A percentile compares a stretch with the other conserved stretches of the same genome.
Conservation (phyloP, 352 stramenopile species). For the Globisporangium echinulatum region DNA sequence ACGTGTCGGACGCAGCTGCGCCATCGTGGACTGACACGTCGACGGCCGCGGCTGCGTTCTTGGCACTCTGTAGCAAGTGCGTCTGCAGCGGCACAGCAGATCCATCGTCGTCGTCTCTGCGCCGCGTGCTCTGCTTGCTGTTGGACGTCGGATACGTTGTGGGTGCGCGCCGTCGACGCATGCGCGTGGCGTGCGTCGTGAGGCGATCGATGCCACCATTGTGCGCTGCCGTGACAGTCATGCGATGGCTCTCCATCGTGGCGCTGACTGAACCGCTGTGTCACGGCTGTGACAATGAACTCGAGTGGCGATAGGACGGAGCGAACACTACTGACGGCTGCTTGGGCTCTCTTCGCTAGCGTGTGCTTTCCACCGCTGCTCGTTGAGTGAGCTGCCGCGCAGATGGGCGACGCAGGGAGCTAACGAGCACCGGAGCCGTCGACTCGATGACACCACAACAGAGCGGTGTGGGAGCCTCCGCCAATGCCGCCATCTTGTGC, state of each 20-base stretch:
- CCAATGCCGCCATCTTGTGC: no score
- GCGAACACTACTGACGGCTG: no score
- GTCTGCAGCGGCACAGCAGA: conserved; percentile 2
- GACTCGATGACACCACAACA: no score
- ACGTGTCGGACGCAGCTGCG: background rate
- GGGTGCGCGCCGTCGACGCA: background rate
- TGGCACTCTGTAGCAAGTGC: conserved; percentile 10
- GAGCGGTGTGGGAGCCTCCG: no score
- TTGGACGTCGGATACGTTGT: background rate
- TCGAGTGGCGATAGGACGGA: no score
- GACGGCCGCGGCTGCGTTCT: background rate
- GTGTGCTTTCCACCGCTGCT: no score
- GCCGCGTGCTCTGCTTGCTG: conserved; percentile 3
- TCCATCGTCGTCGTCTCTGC: background rate
- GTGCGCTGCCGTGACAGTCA: conserved; percentile 10
- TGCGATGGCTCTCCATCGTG: conserved; percentile 19
- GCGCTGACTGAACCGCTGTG: no score
- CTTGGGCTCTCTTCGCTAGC: no score
- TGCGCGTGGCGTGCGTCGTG: conserved; percentile 7
- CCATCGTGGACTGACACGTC: background rate
- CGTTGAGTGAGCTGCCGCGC: no score
- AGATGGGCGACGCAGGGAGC: no score
- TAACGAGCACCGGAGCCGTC: no score
- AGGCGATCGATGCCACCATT: conserved; percentile 4
- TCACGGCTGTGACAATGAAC: no score